A percentile compares a stretch with the other conserved stretches of the same genome.
Evolutionary conservation across 2,329 filamentous ascomycete species (phyloP).

Genomic region (Ilyonectria sp.): DNA sequence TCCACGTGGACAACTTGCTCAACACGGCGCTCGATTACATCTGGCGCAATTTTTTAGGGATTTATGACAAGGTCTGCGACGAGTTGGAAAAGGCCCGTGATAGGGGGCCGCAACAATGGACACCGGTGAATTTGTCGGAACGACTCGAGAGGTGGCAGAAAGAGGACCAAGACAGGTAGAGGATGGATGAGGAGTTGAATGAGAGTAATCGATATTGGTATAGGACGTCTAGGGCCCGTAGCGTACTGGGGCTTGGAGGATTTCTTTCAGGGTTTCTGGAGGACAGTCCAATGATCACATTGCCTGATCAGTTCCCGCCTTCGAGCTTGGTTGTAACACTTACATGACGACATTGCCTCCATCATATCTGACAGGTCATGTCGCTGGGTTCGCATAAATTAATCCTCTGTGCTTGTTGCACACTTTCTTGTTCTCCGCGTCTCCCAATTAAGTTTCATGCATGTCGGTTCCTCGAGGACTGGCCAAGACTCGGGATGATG

Average conservation of each 20-base stretch:
- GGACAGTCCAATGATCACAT: not conserved
- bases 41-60: slow-evolving; percentile 41
- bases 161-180: slow-evolving; percentile 28
- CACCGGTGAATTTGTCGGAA: slow-evolving; percentile 36
- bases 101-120: slow-evolving; percentile 40
- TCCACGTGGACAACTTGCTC: slow-evolving; percentile 42
- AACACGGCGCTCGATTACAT: slow-evolving; percentile 41
- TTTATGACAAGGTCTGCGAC: slow-evolving; percentile 41
- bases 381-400: slow-evolving; percentile 4
- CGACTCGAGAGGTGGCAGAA: slow-evolving; percentile 39
- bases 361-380: not conserved
- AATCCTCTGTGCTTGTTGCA: slow-evolving; percentile 14
- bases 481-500: slow-evolving; percentile 14
- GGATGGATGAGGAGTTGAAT: slow-evolving; percentile 4
- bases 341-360: not conserved
- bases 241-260: not conserved
- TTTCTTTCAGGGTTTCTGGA: not conserved
- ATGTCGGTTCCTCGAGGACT: not conserved
- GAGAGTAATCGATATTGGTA: not conserved
- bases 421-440: not conserved
- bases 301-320: not conserved
- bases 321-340: not conserved
- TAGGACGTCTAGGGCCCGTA: not conserved
- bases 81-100: slow-evolving; percentile 39
- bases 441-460: not conserved